Conservation (phyloP, 768 basidiomycete species). For the Rhodocollybia butyracea region DNA sequence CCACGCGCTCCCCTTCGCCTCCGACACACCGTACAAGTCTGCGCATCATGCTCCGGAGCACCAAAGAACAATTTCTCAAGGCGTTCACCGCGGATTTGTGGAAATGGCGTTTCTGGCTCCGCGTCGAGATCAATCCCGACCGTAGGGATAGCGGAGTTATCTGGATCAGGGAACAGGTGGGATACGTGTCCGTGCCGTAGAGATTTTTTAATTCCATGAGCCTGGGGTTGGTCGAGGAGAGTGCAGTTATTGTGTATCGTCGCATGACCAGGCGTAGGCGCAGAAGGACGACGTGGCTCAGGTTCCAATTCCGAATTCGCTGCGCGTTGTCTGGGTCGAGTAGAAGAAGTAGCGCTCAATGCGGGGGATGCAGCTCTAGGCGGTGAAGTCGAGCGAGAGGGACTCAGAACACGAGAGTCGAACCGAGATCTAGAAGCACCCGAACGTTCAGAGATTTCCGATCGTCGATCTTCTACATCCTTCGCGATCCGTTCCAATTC, state of each 20-base stretch:
- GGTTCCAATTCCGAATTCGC: background rate
- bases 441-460: conserved; percentile 27
- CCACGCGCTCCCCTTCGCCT: conserved; percentile 24
- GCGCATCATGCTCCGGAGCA: conserved; percentile 69
- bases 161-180: background rate
- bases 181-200: too few relatives aligned
- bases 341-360: background rate
- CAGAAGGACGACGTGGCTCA: conserved; percentile 26
- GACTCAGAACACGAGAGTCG: background rate
- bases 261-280: conserved; percentile 34
- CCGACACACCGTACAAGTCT: conserved; percentile 67
- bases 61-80: conserved; percentile 82
- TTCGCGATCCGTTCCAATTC: conserved; percentile 62
- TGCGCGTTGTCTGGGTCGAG: background rate
- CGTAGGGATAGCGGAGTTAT: background rate
- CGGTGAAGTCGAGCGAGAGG: conserved; percentile 4
- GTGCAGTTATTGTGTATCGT: conserved; percentile 11
- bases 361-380: background rate
- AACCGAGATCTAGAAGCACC: conserved; percentile 7
- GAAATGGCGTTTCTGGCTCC: conserved; percentile 60
- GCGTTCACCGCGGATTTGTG: conserved; percentile 74
- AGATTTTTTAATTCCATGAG: too few relatives aligned
- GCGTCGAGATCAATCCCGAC: conserved; percentile 13
- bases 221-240: conserved; percentile 11
- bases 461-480: conserved; percentile 66